Base-by-base conservation (phyloP, 1,284 basidiomycete species). In the Tremellales sp. region DNA sequence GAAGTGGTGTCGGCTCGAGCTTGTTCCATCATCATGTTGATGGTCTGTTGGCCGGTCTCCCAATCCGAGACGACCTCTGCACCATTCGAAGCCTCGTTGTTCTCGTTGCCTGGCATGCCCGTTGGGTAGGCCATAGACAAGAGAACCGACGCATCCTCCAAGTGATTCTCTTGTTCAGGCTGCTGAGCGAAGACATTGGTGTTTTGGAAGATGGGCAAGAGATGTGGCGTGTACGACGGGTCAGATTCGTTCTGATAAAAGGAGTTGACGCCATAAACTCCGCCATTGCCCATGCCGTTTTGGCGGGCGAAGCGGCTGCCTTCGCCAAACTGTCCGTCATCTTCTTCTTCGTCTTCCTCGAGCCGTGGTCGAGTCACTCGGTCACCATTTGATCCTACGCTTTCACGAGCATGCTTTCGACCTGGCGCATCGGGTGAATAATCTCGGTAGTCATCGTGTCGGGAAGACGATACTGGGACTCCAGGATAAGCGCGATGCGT, bases 121-220 rank as follows among this genome's bases (percentile, higher is more conserved):
- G 65, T 62, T 10, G 64, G 63, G 45, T 75, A 75, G 2, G 72
- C 73, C 70, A 75, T 74, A 5, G 68, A 70, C 17, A 75, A 53
- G 3, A 75, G 58, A 3, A 68, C 68, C 13, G 70, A 70, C 2
- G 73, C 73, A 45, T 75, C 70, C 54, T 75, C 73, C 15, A 75
- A 61, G 43, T 73, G 67, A 11, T 63, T 56, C 49, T 70, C 68
- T 47, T 65, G 57, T 25, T 61, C 49, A 12, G 44, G 41, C 37
- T 55, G 53, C 6, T 55, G 26, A 12, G 19, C 17, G 19, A 40
- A 40, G 4, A 22, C 21, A 40, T 40, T 40, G n/a, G 39, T 12
- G 43, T 62, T 59, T 44, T 64, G 59, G 46, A 72, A 71, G 55
- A 67, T 65, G 4, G 70, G 68, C 21, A 73, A 36, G 2, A 71